These are phyloP conservation scores for Fusarium algeriense DNA, from an alignment of 2,329 filamentous ascomycete genomes.

Conservation along the genomic window DNA sequence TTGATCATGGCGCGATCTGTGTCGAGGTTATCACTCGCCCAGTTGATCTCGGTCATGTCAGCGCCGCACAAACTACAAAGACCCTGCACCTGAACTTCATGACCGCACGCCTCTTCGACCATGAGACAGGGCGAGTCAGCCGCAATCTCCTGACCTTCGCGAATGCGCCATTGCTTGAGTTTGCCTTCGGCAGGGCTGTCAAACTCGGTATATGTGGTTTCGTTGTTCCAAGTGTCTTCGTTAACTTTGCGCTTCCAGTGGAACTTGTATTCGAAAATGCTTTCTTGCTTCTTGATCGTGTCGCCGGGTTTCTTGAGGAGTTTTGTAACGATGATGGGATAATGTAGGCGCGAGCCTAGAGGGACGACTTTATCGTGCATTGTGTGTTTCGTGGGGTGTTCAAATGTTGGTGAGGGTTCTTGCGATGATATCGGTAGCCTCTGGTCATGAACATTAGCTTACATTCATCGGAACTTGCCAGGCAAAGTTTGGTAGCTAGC, in stretches of 20 bases:
- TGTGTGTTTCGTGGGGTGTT: conserved; percentile 19
- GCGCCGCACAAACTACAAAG: conserved; percentile 93
- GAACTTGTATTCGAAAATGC: conserved; percentile 89
- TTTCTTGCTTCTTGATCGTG: conserved; percentile 78
- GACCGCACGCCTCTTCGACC: conserved; percentile 90
- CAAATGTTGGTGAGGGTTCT: conserved; percentile 10
- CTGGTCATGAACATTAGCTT: conserved; percentile 18
- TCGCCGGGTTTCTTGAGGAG: conserved; percentile 83
- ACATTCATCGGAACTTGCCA: conserved; percentile 1
- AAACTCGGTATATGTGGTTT: conserved; percentile 80
- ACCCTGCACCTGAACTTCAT: conserved; percentile 91
- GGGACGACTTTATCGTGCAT: conserved; percentile 60
- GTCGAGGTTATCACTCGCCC: conserved; percentile 83
- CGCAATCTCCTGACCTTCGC: conserved; percentile 72
- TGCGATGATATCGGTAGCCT: conserved; percentile 19
- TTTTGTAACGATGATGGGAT: conserved; percentile 92
- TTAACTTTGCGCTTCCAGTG: conserved; percentile 81
- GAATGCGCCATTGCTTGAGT: conserved; percentile 81
- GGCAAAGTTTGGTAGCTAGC: neutral
- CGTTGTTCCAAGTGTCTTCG: conserved; percentile 70
- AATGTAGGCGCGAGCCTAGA: conserved; percentile 77
- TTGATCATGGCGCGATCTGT: conserved; percentile 91
- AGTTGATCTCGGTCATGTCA: conserved; percentile 93
- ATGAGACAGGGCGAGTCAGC: conserved; percentile 73
- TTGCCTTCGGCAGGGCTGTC: conserved; percentile 86